Percentiles rank a stretch among this genome's conserved stretches.
phyloP scores from a whole-genome alignment of 2,329 filamentous ascomycete species.

The Xylaria sp. region DNA sequence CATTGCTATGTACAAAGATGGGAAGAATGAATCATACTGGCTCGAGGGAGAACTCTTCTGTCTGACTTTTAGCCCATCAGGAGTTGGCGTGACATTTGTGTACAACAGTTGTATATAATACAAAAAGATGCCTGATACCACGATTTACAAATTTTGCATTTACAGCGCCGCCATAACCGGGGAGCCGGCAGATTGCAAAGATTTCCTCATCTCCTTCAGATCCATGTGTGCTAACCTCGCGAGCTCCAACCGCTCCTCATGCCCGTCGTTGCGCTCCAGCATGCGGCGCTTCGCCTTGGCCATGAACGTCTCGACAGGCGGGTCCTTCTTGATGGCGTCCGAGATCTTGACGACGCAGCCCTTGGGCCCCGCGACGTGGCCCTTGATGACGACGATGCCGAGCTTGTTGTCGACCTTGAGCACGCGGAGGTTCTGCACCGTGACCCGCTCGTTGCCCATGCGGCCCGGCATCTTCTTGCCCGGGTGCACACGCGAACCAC shows the following conservation, averaged over 20 bases:
- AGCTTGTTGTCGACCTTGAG: constrained; percentile 87
- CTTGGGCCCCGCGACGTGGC: constrained; percentile 88
- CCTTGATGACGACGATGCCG: constrained; percentile 89
- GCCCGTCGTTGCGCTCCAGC: constrained; percentile 60
- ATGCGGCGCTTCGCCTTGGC: constrained; percentile 58
- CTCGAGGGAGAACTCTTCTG: constrained; percentile 12
- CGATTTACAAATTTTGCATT: constrained; percentile 30
- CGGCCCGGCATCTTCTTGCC: constrained; percentile 98
- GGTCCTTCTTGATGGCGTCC: constrained; percentile 87
- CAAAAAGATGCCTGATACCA: constrained; percentile 30
- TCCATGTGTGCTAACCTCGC: constrained; percentile 64
- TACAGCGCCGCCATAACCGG: constrained; percentile 26
- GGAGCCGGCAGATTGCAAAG: constrained; percentile 41
- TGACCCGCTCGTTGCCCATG: constrained; percentile 91
- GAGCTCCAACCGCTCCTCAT: constrained; percentile 58
- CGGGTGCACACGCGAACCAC: constrained; percentile 89
- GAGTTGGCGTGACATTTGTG: constrained; percentile 39
- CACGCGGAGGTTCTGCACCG: constrained; percentile 90
- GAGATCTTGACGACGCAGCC: constrained; percentile 85
- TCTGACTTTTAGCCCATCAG: constrained; percentile 21
- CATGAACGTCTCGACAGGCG: constrained; percentile 62
- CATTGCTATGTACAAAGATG: constrained; percentile 24
- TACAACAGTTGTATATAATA: constrained; percentile 49
- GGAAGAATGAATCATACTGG: constrained; percentile 12
- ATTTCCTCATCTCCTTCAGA: constrained; percentile 63